Conservation (phyloP, 1,284 basidiomycete species). For the Trametes pubescens region DNA sequence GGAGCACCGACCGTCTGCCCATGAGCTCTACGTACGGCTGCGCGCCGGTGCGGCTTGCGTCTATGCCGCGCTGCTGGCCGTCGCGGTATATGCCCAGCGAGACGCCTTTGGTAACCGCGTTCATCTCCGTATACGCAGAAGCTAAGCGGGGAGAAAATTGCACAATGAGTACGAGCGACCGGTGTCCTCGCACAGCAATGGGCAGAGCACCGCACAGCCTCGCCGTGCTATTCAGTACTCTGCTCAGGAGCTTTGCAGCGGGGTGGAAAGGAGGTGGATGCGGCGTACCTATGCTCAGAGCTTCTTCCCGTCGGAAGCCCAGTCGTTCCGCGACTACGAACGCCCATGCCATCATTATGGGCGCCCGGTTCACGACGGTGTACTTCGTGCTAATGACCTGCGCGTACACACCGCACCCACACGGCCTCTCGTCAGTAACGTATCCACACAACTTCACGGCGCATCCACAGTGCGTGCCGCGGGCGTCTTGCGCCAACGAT, state of each 20-base stretch:
- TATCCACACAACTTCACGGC: not conserved
- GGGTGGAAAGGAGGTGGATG: slow-evolving; percentile 1
- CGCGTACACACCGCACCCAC: slow-evolving; percentile 10
- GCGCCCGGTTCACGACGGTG: slow-evolving; percentile 88
- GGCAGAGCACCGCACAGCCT: slow-evolving; percentile 33
- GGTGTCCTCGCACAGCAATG: slow-evolving; percentile 22
- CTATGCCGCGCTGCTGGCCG: slow-evolving; percentile 59
- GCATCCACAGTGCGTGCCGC: slow-evolving; percentile 7
- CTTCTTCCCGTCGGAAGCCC: slow-evolving; percentile 88
- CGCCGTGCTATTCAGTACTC: slow-evolving; percentile 19
- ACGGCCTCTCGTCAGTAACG: slow-evolving; percentile 2
- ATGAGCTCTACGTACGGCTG: slow-evolving; percentile 95
- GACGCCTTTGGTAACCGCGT: slow-evolving; percentile 85
- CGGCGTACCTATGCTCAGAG: slow-evolving; percentile 82
- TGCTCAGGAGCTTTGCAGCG: not conserved
- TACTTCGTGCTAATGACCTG: slow-evolving; percentile 69
- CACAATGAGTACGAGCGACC: slow-evolving; percentile 15
- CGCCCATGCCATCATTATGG: slow-evolving; percentile 95
- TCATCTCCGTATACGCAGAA: slow-evolving; percentile 93
- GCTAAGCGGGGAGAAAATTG: slow-evolving; percentile 52
- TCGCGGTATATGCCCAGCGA: slow-evolving; percentile 78
- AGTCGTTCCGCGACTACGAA: slow-evolving; percentile 85
- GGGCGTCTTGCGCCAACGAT: slow-evolving; percentile 2
- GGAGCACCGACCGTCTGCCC: slow-evolving; percentile 74
- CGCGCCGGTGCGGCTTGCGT: slow-evolving; percentile 65